These are phyloP conservation scores for Rhizopogon sp. DNA, from an alignment of 768 basidiomycete species.

Conservation along the genomic window DNA sequence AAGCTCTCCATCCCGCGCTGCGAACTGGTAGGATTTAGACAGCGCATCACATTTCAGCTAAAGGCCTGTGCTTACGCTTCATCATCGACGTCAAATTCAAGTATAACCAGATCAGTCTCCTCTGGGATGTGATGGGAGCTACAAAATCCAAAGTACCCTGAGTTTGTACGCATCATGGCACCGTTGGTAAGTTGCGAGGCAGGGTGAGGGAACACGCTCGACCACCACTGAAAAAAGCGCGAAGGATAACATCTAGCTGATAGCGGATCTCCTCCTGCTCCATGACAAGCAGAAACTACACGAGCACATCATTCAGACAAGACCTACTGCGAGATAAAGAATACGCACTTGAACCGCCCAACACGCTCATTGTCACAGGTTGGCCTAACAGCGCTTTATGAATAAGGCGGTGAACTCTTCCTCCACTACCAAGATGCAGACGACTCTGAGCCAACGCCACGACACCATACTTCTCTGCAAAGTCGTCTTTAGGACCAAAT, in stretches of 20 bases:
- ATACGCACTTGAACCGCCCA: constrained; percentile 81
- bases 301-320: not conserved
- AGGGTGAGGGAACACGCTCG: constrained; percentile 94
- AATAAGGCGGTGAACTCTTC: constrained; percentile 75
- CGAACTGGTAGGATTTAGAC: constrained; percentile 42
- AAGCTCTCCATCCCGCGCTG: constrained; percentile 74
- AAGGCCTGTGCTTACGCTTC: constrained; percentile 52
- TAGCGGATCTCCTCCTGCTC: constrained; percentile 88
- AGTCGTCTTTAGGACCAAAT: constrained; percentile 75
- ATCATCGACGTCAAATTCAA: constrained; percentile 94
- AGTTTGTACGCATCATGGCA: constrained; percentile 87
- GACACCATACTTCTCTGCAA: constrained; percentile 77
- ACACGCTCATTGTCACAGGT: constrained; percentile 83
- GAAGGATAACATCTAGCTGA: constrained; percentile 85
- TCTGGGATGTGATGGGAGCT: constrained; percentile 92
- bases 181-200: constrained; percentile 98
- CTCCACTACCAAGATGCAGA: constrained; percentile 75
- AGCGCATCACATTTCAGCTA: not conserved
- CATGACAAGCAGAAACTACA: constrained; percentile 90
- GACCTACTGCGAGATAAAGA: not conserved
- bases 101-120: constrained; percentile 86
- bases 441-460: constrained; percentile 68
- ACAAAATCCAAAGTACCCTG: constrained; percentile 95
- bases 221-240: constrained; percentile 98
- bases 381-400: constrained; percentile 80